Evolutionary conservation across 2,329 filamentous ascomycete genomes (phyloP), one percentile per base, ranked within the genome.

Genomic region (Talaromyces atroroseus): DNA sequence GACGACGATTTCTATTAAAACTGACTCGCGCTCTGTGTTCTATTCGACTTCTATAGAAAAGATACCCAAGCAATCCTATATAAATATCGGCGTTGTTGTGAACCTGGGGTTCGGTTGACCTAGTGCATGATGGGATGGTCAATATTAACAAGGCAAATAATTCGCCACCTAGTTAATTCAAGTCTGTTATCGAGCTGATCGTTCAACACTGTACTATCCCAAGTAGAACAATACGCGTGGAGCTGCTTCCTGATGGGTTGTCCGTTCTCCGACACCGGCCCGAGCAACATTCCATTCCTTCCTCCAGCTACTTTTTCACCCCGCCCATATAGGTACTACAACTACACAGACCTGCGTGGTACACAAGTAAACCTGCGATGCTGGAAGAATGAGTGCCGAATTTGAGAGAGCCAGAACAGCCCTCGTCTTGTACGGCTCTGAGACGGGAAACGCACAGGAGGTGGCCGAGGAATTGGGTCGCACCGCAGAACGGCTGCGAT

Each of bases 401-500:
- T 60, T 55, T 46, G 50, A 56, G 20, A 44, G 55, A 29, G 49
- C 51, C 6, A 56, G 81, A 63, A 80, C 76, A 44, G 83, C 81
- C 52, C 82, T 95, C 62, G 80, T 99, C 57, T 80, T 95, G 34
- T 99, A 96, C 74, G 94, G 90, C 55, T 95, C 92, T 40, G 94
- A 99, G 76, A 97, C 92, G 21, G 94, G 94, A 56, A 96, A 94
- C 68, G 87, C 90, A 54, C 89, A 96, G 72, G 92, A 97, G 73
- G 83, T 92, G 61, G 92, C 94, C 20, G 86, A 90, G 66, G 90
- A 96, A 69, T 77, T 97, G 60, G 89, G 87, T 40, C 80, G 85
- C 42, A 73, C 89, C 61, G 82, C 85, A 36, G 85, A 92, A 73
- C 82, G 92, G 32, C 76, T 96, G 57, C 89, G 85, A 65, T 96